These are phyloP conservation scores for Malassezia caprae DNA, from an alignment of 1,284 basidiomycete genomes.

Conservation along the genomic window DNA sequence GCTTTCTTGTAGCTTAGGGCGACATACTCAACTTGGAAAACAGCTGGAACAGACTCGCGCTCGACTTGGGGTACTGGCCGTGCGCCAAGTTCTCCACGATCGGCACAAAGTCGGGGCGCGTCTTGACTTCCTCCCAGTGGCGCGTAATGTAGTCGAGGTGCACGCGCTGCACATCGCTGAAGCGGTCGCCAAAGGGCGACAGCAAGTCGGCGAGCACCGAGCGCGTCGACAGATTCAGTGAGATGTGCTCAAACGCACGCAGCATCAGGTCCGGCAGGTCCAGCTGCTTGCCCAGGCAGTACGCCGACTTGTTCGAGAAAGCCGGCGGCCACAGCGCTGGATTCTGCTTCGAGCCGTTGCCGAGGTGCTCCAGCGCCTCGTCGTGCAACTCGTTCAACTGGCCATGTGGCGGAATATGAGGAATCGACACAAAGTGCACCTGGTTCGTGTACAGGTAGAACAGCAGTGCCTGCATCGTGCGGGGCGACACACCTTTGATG, in stretches of 20 bases:
- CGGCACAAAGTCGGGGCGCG: slow-evolving; percentile 28
- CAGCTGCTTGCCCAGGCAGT: slow-evolving; percentile 32
- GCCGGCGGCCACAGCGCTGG: slow-evolving; percentile 24
- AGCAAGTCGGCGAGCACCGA: slow-evolving; percentile 28
- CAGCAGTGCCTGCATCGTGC: slow-evolving; percentile 29
- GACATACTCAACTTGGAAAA: slow-evolving; percentile 26
- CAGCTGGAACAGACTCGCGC: slow-evolving; percentile 28
- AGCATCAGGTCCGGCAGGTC: slow-evolving; percentile 24
- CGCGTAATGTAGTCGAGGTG: slow-evolving; percentile 28
- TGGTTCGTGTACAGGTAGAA: slow-evolving; percentile 38
- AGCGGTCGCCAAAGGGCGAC: slow-evolving; percentile 32
- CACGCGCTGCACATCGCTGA: slow-evolving; percentile 29
- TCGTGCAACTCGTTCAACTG: slow-evolving; percentile 15
- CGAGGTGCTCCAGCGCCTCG: slow-evolving; percentile 12
- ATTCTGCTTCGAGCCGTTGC: slow-evolving; percentile 20
- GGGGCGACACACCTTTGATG: slow-evolving; percentile 24
- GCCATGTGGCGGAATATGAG: slow-evolving; percentile 15
- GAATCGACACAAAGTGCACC: slow-evolving; percentile 21
- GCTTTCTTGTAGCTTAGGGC: slow-evolving; percentile 8
- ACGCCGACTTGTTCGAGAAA: slow-evolving; percentile 27
- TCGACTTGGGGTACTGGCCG: slow-evolving; percentile 26
- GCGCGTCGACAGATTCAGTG: slow-evolving; percentile 22
- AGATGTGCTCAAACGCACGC: slow-evolving; percentile 30
- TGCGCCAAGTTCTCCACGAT: slow-evolving; percentile 24
- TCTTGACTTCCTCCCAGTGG: slow-evolving; percentile 33